Percentiles rank a stretch among this genome's conserved stretches.
Evolutionary conservation across 768 basidiomycete species (phyloP).

Genomic region (Paxillus rubicundulus): DNA sequence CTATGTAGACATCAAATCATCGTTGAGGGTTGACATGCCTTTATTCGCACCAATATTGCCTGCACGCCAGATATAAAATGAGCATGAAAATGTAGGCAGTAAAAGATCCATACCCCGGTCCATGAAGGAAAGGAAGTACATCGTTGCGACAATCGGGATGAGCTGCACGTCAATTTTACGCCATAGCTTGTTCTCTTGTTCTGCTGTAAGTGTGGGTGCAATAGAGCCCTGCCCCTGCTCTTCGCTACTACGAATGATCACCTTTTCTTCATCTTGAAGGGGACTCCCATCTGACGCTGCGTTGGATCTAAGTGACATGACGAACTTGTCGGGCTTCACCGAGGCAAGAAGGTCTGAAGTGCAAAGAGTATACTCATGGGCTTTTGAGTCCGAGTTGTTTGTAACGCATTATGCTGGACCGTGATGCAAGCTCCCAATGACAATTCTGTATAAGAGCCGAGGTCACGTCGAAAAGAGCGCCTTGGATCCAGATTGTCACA

Average conservation of each 20-base stretch:
- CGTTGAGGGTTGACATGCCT: too few species aligned
- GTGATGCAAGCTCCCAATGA: too few species aligned
- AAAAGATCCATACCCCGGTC: constrained; percentile 45
- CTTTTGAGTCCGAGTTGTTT: neutral
- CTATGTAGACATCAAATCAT: constrained; percentile 17
- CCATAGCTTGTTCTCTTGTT: constrained; percentile 51
- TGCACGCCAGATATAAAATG: constrained; percentile 29
- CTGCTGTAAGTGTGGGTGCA: constrained; percentile 29
- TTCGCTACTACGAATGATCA: neutral
- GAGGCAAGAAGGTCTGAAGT: neutral
- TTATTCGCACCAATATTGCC: constrained; percentile 49
- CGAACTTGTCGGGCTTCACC: too few species aligned
- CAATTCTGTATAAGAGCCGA: too few species aligned
- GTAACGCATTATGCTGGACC: neutral
- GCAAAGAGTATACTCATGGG: neutral
- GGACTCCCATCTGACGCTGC: constrained; percentile 26
- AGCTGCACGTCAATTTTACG: constrained; percentile 47
- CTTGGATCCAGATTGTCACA: too few species aligned
- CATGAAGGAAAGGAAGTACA: constrained; percentile 62
- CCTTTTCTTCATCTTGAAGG: constrained; percentile 31
- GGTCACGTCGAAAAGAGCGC: too few species aligned
- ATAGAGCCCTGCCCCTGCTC: neutral
- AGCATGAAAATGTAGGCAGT: neutral
- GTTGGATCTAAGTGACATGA: neutral
- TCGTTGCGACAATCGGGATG: constrained; percentile 37